Evolutionary conservation across 192 early-diverging fungal species (phyloP).

Genomic region (Gigaspora rosea): DNA sequence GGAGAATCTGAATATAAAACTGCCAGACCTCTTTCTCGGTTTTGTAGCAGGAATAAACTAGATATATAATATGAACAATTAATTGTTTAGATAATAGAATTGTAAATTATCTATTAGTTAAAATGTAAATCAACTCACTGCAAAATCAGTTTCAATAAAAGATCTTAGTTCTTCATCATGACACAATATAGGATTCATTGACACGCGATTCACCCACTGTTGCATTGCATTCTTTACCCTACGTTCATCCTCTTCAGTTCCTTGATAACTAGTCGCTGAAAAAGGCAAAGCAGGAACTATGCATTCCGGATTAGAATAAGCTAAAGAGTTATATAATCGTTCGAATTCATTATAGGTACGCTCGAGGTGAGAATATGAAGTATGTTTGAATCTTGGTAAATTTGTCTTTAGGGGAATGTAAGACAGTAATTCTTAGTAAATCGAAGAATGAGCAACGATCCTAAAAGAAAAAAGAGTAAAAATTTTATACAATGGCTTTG

Average conservation of each 20-base stretch:
- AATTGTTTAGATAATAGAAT: background rate
- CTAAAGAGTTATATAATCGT: slow-evolving; percentile 40
- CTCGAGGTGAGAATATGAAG: slow-evolving; percentile 42
- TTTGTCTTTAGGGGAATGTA: slow-evolving; percentile 37
- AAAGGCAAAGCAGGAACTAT: slow-evolving; percentile 46
- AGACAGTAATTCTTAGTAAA: background rate
- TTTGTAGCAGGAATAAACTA: slow-evolving; percentile 45
- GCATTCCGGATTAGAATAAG: slow-evolving; percentile 43
- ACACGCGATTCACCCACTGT: slow-evolving; percentile 39
- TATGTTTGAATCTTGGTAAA: slow-evolving; percentile 41
- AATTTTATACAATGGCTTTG: slow-evolving; percentile 11
- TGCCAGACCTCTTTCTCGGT: slow-evolving; percentile 35
- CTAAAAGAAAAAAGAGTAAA: background rate
- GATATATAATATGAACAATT: background rate
- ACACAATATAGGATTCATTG: slow-evolving; percentile 42
- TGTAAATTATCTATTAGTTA: background rate
- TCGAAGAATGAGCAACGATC: background rate
- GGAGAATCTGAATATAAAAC: slow-evolving; percentile 23
- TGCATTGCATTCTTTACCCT: slow-evolving; percentile 38
- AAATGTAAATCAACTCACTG: slow-evolving; percentile 27
- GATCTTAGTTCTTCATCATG: slow-evolving; percentile 48
- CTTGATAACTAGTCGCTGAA: slow-evolving; percentile 38
- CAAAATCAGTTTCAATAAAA: slow-evolving; percentile 50
- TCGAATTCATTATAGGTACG: slow-evolving; percentile 46
- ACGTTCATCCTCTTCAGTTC: slow-evolving; percentile 36